Evolutionary conservation across 1,139 yeast genomes (phyloP), one percentile per base, ranked within the genome.

Genomic region (Candida sojae): DNA sequence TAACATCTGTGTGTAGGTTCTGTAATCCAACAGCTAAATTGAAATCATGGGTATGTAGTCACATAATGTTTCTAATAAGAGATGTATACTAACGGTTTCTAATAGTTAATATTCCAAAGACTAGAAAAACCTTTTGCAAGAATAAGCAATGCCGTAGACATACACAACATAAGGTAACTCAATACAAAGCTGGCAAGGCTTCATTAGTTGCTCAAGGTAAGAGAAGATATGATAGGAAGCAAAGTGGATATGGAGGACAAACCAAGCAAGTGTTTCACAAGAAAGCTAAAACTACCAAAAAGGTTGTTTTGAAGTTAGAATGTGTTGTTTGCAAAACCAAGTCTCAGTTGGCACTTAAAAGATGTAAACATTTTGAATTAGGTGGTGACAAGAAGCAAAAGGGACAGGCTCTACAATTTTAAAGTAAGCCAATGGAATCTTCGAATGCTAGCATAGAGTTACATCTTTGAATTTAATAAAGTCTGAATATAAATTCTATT

Each of bases 351-450:
- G 41, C 41, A n/a, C 33, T 38, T 9, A 38, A 38, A 10, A 38
- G 41, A 28, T 38, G 41, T 38, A 38, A 38, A 29, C 41, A 38
- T n/a, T 38, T 38, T 28, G 41, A 38, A 13, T 38, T 38, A n/a
- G 41, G 41, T 26, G 41, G 41, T 12, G 41, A 38, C 11, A 38
- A 28, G 23, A 38, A 38, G n/a, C 41, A 38, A 28, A 38, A 38
- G 32, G 99, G 98, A 77, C 95, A 87, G 81, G 96, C 96, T 76
- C 84, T 89, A 77, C 96, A 89, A 83, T 89, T 89, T 79, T 89
- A 85, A 84, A 37, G 11, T 3, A 6, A 8, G 6, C 21, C 10
- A 23, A 12, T 26, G 5, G 2, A 26, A 8, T 26, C 29, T 6
- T 17, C 21, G 21, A 17, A 17, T 17, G 21, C 21, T 17, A 17